Base-by-base conservation (phyloP, 306 rosid species). In the Pterocarpus macrocarpus region DNA sequence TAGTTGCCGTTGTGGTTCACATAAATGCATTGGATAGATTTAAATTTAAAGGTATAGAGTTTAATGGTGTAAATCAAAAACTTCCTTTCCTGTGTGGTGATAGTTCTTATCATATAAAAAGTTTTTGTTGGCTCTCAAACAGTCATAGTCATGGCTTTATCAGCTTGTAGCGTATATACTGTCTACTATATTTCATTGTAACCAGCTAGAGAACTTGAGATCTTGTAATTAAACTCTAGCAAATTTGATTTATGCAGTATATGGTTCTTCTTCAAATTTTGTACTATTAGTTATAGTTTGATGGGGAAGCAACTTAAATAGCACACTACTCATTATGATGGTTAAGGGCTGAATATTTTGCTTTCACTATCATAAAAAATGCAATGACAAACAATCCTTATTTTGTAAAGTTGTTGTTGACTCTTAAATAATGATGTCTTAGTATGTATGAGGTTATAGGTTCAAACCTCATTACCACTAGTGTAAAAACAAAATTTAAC, bases 1-100 rank as follows among this genome's bases (percentile, higher is more conserved):
- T 3, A 9, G 1, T 4, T 75, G 87, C 71, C 32, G 35, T 4
- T 80, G 85, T 70, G 70, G 65, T 63, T 41, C 81, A 2, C n/a
- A 0, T 0, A 17, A 74, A 62, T 80, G 84, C 75, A 34, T 52
- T 9, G 84, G 81, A 34, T 13, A 33, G 5, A 78, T 83, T 12
- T 64, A 78, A 38, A 45, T 50, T 9, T 73, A 5, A 79, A 72
- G 75, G 56, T 78, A 66, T 10, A 5, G 7, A 32, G 14, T 8
- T 11, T 45, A 0, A 14, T 2, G 15, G 35, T 32, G 9, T 1
- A 1, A 61, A 28, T 30, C 7, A 6, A 9, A n/a, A 59, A 0
- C 17, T 12, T 11, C 8, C 10, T 11, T 11, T 61, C 3, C 0
- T 0, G 5, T 9, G 2, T 11, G n/a, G 45, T 36, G 49, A 66